Conservation (phyloP, 495 filamentous ascomycete genomes). For the Hypoxylon fragiforme region DNA sequence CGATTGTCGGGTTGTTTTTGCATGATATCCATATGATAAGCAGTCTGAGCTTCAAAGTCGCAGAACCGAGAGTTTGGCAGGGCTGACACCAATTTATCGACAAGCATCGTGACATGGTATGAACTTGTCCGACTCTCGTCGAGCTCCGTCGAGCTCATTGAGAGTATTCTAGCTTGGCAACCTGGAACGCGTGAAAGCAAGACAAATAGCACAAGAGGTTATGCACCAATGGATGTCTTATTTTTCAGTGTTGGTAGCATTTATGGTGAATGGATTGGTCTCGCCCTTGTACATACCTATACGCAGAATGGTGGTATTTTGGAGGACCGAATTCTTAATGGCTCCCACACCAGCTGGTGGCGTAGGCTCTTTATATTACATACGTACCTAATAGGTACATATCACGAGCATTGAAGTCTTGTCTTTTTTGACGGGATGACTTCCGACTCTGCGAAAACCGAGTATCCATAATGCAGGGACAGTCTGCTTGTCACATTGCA, state of each 20-base stretch:
- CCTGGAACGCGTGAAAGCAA: constrained; percentile 14
- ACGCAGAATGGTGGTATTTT: not conserved
- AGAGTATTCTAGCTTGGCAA: constrained; percentile 17
- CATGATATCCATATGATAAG: constrained; percentile 36
- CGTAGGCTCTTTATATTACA: not conserved
- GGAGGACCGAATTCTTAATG: not conserved
- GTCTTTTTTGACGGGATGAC: constrained; percentile 9
- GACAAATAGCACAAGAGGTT: too few relatives aligned
- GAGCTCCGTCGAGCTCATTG: too few relatives aligned
- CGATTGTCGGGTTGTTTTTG: constrained; percentile 25
- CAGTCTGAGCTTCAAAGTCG: constrained; percentile 24
- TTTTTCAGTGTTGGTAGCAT: constrained; percentile 14
- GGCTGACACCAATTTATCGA: constrained; percentile 32
- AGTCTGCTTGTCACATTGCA: constrained; percentile 25
- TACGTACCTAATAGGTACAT: not conserved
- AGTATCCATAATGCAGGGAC: constrained; percentile 20
- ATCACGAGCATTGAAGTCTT: not conserved
- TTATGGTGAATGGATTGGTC: too few relatives aligned
- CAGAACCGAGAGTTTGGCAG: constrained; percentile 33
- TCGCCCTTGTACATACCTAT: constrained; percentile 7
- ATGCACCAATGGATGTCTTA: too few relatives aligned
- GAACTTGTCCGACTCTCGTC: constrained; percentile 2
- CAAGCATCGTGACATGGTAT: constrained; percentile 13
- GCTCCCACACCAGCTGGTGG: not conserved
- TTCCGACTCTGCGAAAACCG: constrained; percentile 10